Percentiles rank a stretch among this genome's conserved stretches.
Conservation (phyloP, 2,329 filamentous ascomycete genomes). For the Raffaelea albimanens region DNA sequence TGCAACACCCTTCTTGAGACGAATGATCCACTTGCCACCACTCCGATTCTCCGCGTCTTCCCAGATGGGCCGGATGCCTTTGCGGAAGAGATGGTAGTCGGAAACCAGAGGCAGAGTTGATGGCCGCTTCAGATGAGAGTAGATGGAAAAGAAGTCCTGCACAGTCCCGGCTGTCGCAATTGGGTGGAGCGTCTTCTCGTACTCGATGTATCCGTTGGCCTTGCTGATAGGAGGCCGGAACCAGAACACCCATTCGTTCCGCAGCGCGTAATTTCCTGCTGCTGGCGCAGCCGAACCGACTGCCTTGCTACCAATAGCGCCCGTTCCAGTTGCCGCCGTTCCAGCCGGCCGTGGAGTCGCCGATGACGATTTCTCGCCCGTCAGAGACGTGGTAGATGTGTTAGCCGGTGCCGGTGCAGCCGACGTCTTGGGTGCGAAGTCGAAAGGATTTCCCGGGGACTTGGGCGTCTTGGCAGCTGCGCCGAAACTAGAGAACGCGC, state of each 20-base stretch:
- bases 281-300: slow-evolving; percentile 22
- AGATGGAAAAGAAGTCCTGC: slow-evolving; percentile 87
- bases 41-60: slow-evolving; percentile 95
- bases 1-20: slow-evolving; percentile 92
- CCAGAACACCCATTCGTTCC: slow-evolving; percentile 92
- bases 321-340: slow-evolving; percentile 9
- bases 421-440: slow-evolving; percentile 51
- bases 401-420: slow-evolving; percentile 21
- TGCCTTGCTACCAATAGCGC: slow-evolving; percentile 4
- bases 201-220: slow-evolving; percentile 77
- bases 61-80: slow-evolving; percentile 94
- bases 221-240: slow-evolving; percentile 95
- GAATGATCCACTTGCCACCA: slow-evolving; percentile 95
- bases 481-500: slow-evolving; percentile 94
- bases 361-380: slow-evolving; percentile 53
- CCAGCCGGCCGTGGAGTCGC: slow-evolving; percentile 27
- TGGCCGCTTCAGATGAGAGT: slow-evolving; percentile 80
- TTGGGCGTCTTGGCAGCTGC: slow-evolving; percentile 79
- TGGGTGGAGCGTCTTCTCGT: slow-evolving; percentile 90
- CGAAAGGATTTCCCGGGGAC: slow-evolving; percentile 70
- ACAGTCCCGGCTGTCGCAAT: slow-evolving; percentile 73
- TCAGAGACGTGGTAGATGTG: slow-evolving; percentile 21
- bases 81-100: slow-evolving; percentile 97
- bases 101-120: slow-evolving; percentile 83
- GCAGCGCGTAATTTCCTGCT: slow-evolving; percentile 48